phyloP scores from a whole-genome alignment of 2,329 filamentous ascomycete species.

The Ustilaginoidea virens region DNA sequence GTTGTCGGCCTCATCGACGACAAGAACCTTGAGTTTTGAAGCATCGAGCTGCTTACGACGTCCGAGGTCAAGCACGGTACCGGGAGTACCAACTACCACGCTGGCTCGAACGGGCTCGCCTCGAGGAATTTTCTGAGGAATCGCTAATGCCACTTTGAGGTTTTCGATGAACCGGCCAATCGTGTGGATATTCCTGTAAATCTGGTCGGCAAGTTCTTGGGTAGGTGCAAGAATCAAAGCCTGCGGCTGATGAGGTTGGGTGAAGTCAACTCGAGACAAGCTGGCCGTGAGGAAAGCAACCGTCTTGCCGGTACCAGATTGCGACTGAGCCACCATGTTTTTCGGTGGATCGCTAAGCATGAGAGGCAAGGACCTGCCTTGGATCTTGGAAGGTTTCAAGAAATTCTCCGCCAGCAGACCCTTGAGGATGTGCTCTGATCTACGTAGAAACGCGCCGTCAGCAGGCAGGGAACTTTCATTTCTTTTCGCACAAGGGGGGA shows the following conservation, averaged over 20 bases:
- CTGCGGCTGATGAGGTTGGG: slow-evolving; percentile 55
- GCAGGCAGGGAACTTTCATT: background rate
- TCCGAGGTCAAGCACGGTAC: slow-evolving; percentile 80
- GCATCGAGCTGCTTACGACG: slow-evolving; percentile 60
- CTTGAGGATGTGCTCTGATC: slow-evolving; percentile 46
- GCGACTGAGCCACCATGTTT: slow-evolving; percentile 97
- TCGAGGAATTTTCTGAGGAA: slow-evolving; percentile 61
- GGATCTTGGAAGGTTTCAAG: slow-evolving; percentile 91
- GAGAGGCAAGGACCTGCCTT: slow-evolving; percentile 83
- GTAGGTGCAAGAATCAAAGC: slow-evolving; percentile 82
- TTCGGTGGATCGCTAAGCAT: slow-evolving; percentile 73
- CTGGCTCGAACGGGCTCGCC: slow-evolving; percentile 56
- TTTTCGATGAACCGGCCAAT: slow-evolving; percentile 76
- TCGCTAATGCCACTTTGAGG: slow-evolving; percentile 63
- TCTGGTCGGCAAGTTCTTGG: slow-evolving; percentile 88
- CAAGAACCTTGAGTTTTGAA: slow-evolving; percentile 61
- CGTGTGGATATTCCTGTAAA: slow-evolving; percentile 65
- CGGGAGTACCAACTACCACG: slow-evolving; percentile 84
- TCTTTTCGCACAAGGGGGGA: too few species aligned
- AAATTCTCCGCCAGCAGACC: slow-evolving; percentile 74
- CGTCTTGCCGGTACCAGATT: slow-evolving; percentile 96
- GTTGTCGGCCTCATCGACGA: slow-evolving; percentile 95
- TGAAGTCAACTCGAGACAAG: slow-evolving; percentile 70
- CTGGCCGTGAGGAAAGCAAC: slow-evolving; percentile 91
- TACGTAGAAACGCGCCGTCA: slow-evolving; percentile 7